Evolutionary conservation across 768 basidiomycete genomes (phyloP).

Genomic region (Agrocybe chaxingu): DNA sequence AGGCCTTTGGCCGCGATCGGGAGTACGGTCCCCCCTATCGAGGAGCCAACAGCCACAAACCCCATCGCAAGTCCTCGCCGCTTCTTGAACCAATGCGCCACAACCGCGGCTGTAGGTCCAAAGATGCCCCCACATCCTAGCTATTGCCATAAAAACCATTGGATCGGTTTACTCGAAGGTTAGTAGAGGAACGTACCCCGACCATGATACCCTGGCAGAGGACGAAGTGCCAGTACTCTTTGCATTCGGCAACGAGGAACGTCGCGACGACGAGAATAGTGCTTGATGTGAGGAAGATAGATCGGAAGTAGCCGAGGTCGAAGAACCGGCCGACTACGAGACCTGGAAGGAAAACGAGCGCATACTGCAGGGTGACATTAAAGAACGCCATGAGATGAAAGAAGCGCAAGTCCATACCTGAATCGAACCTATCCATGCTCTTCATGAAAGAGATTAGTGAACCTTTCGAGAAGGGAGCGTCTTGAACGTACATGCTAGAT

Average conservation of each 20-base stretch:
- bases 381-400: neutral
- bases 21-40: slow-evolving; percentile 64
- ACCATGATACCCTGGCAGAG: slow-evolving; percentile 69
- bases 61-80: slow-evolving; percentile 61
- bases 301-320: slow-evolving; percentile 65
- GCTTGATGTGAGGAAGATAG: slow-evolving; percentile 46
- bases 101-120: slow-evolving; percentile 53
- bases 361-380: slow-evolving; percentile 40
- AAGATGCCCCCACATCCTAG: slow-evolving; percentile 57
- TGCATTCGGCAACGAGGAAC: slow-evolving; percentile 71
- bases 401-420: slow-evolving; percentile 40
- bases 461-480: neutral
- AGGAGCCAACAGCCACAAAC: slow-evolving; percentile 60
- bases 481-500: slow-evolving; percentile 57
- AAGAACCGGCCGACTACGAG: slow-evolving; percentile 67
- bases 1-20: slow-evolving; percentile 61
- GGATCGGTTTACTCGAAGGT: neutral
- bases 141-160: slow-evolving; percentile 19
- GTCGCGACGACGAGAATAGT: slow-evolving; percentile 50
- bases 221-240: slow-evolving; percentile 73
- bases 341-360: slow-evolving; percentile 60
- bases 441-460: slow-evolving; percentile 19
- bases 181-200: slow-evolving; percentile 41
- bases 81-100: slow-evolving; percentile 74
- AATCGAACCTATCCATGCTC: slow-evolving; percentile 79